A percentile compares a stretch with the other conserved stretches of the same genome.
phyloP scores from a whole-genome alignment of 2,329 filamentous ascomycete genomes.

The Pyrenochaeta sp. region DNA sequence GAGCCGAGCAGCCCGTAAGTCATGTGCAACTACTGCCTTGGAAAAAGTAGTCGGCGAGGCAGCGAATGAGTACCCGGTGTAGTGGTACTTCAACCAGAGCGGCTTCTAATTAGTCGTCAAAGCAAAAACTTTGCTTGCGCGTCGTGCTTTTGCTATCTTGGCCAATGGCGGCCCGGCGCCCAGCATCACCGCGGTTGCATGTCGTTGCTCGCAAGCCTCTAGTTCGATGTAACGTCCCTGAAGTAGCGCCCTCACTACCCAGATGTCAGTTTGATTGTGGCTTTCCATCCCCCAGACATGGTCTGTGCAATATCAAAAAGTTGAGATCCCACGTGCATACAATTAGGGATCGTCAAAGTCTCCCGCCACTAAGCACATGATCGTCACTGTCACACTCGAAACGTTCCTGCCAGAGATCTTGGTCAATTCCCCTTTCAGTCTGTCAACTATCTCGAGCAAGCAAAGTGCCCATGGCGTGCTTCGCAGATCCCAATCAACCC shows the following conservation, averaged over 20 bases:
- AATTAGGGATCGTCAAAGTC: constrained; percentile 10
- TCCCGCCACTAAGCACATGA: constrained; percentile 10
- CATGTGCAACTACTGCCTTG: constrained; percentile 8
- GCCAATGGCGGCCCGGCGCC: constrained; percentile 19
- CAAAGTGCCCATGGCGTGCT: constrained; percentile 17
- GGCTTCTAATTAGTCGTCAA: constrained; percentile 6
- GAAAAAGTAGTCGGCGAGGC: constrained; percentile 23
- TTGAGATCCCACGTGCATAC: constrained; percentile 14
- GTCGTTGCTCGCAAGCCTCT: constrained; percentile 6
- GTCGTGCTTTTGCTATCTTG: constrained; percentile 18
- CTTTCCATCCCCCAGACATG: constrained; percentile 20
- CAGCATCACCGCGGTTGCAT: constrained; percentile 8
- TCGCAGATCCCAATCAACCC: constrained; percentile 19
- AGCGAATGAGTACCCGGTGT: constrained; percentile 22
- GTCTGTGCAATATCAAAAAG: constrained; percentile 12
- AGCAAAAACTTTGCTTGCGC: constrained; percentile 14
- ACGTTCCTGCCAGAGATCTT: constrained; percentile 9
- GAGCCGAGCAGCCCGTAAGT: constrained; percentile 6
- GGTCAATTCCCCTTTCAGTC: constrained; percentile 14
- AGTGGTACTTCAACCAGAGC: constrained; percentile 19
- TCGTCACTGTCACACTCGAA: constrained; percentile 13
- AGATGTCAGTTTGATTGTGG: constrained; percentile 13
- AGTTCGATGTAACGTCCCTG: constrained; percentile 29
- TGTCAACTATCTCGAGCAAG: constrained; percentile 15
- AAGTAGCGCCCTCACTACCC: constrained; percentile 24